phyloP scores from a whole-genome alignment of 495 filamentous ascomycete species.

The Physcia stellaris region DNA sequence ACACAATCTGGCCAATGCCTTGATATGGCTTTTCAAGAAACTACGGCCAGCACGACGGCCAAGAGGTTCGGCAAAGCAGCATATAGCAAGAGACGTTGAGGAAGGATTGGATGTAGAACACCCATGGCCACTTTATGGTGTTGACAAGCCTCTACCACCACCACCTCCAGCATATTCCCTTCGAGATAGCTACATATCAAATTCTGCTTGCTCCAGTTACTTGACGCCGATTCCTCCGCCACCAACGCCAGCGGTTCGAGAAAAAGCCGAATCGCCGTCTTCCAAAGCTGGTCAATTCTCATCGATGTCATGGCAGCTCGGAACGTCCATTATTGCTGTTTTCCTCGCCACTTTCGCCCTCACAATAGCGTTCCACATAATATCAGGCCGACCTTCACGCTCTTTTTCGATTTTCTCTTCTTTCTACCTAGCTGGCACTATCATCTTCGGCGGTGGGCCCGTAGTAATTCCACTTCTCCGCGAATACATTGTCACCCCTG shows the following conservation, averaged over 20 bases:
- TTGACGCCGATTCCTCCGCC: neutral
- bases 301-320: constrained; percentile 17
- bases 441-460: constrained; percentile 78
- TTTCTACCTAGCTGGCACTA: constrained; percentile 76
- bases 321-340: constrained; percentile 33
- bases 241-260: neutral
- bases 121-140: neutral
- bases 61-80: neutral
- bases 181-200: neutral
- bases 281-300: neutral
- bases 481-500: constrained; percentile 64
- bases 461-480: constrained; percentile 73
- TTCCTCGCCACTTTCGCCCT: constrained; percentile 51
- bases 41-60: neutral
- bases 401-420: constrained; percentile 58
- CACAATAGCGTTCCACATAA: constrained; percentile 44
- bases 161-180: neutral
- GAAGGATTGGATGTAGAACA: neutral
- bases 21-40: neutral
- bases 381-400: constrained; percentile 36
- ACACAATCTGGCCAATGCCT: constrained; percentile 1
- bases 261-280: neutral
- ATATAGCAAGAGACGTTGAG: constrained; percentile 1
- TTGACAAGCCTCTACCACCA: neutral
- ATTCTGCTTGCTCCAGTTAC: neutral